Percentiles rank a stretch among this genome's conserved stretches.
phyloP scores from a whole-genome alignment of 345 rosid species.

The Euclidium syriacum region DNA sequence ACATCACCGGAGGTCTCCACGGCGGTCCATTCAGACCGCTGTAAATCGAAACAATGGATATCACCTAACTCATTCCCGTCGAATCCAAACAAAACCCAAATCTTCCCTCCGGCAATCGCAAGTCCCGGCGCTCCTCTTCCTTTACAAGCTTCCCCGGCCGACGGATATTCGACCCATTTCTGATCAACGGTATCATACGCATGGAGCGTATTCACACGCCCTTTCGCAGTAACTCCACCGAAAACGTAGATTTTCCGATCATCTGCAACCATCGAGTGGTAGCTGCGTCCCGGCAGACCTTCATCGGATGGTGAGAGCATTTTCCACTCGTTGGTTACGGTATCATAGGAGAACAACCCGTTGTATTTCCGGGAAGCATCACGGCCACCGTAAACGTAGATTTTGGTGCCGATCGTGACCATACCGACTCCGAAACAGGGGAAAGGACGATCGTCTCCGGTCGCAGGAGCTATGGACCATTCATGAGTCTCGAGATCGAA shows the following conservation, averaged over 20 bases:
- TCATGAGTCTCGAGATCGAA: conserved; percentile 26
- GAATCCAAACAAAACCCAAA: conserved; percentile 34
- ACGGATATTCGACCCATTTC: conserved; percentile 31
- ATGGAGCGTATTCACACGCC: conserved; percentile 21
- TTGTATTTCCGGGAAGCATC: conserved; percentile 23
- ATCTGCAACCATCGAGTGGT: conserved; percentile 23
- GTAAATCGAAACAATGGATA: conserved; percentile 25
- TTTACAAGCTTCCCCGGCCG: conserved; percentile 30
- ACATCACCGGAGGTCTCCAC: conserved; percentile 27
- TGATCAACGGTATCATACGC: conserved; percentile 24
- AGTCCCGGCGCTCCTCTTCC: conserved; percentile 35
- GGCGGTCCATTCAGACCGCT: not conserved
- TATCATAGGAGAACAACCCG: conserved; percentile 14
- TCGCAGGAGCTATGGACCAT: conserved; percentile 28
- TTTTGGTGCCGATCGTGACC: conserved; percentile 27
- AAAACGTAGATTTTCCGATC: conserved; percentile 27
- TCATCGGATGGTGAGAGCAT: conserved; percentile 1
- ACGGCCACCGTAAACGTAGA: conserved; percentile 32
- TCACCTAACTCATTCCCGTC: conserved; percentile 26
- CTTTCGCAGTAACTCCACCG: conserved; percentile 28
- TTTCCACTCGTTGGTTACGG: conserved; percentile 23
- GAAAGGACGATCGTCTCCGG: conserved; percentile 28
- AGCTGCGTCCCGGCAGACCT: conserved; percentile 32
- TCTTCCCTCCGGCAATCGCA: conserved; percentile 11
- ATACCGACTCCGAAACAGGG: conserved; percentile 29